Evolutionary conservation across 2,329 filamentous ascomycete species (phyloP).

Genomic region (Aureobasidium uvarum): DNA sequence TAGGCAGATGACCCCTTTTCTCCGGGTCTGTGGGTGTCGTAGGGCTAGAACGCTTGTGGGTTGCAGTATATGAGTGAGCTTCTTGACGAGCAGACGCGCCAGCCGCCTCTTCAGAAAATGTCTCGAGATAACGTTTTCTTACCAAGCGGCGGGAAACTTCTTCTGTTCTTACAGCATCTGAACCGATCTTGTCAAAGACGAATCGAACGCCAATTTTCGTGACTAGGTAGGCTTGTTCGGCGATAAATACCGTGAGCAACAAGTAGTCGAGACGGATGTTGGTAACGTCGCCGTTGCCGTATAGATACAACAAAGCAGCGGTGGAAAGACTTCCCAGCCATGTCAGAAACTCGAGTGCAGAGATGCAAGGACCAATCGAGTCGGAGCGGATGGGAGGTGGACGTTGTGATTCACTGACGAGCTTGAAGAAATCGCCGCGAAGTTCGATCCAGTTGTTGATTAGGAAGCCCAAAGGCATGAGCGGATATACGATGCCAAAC

Average conservation of each 20-base stretch:
- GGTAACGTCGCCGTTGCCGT: background rate
- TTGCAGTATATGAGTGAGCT: background rate
- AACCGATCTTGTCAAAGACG: slow-evolving; percentile 13
- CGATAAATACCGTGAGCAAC: background rate
- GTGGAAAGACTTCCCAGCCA: slow-evolving; percentile 11
- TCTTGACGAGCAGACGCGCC: background rate
- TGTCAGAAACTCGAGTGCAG: slow-evolving; percentile 7
- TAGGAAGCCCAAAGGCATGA: slow-evolving; percentile 13
- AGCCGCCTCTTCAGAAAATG: slow-evolving; percentile 6
- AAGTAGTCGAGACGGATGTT: background rate
- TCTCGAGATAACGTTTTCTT: slow-evolving; percentile 20
- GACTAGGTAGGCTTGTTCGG: slow-evolving; percentile 8
- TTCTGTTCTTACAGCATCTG: slow-evolving; percentile 9
- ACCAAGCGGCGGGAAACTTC: background rate
- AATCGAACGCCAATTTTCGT: slow-evolving; percentile 2
- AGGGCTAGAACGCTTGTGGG: background rate
- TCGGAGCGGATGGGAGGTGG: slow-evolving; percentile 12
- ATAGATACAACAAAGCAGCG: background rate
- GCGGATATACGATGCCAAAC: slow-evolving; percentile 7
- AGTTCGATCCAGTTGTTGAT: slow-evolving; percentile 22
- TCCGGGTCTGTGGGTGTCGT: background rate
- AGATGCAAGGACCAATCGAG: background rate
- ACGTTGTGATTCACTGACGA: slow-evolving; percentile 8
- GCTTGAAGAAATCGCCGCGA: slow-evolving; percentile 18
- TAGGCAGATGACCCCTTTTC: background rate